Percentiles rank a stretch among this genome's conserved stretches.
phyloP scores from a whole-genome alignment of 129 eudicot genomes.

The Chrysanthemum makinoi region DNA sequence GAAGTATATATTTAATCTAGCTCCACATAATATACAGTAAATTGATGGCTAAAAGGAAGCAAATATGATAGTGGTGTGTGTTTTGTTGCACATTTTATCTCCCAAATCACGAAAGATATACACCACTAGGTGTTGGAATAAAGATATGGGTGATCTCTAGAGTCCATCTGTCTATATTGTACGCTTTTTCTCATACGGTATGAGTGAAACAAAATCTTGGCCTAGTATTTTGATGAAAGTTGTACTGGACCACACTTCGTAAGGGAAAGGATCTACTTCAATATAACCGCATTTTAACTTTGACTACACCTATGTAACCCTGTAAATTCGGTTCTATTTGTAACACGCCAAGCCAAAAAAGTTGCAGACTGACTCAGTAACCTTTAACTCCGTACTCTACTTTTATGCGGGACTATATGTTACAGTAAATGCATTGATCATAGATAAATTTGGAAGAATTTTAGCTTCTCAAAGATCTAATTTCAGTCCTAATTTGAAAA shows the following conservation, averaged over 20 bases:
- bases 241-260: constrained; percentile 19
- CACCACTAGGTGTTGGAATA: constrained; percentile 23
- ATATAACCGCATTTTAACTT: no score
- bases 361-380: no score
- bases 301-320: no score
- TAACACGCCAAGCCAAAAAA: no score
- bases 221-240: constrained; percentile 19
- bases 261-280: constrained; percentile 26
- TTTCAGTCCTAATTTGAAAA: not conserved
- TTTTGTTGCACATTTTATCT: constrained; percentile 19
- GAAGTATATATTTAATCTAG: not conserved
- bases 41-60: constrained; percentile 12
- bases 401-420: no score
- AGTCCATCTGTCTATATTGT: constrained; percentile 12
- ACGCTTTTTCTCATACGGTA: constrained; percentile 21
- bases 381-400: no score
- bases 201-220: constrained; percentile 11
- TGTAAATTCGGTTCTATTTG: no score
- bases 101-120: constrained; percentile 28
- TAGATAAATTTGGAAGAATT: not conserved
- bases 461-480: not conserved
- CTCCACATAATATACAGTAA: constrained; percentile 8
- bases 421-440: no score
- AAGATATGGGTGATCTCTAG: constrained; percentile 29
- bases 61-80: constrained; percentile 14